Evolutionary conservation across 2,329 filamentous ascomycete species (phyloP), one percentile per base, ranked within the genome.

Genomic region (Chaetomiaceae sp.): DNA sequence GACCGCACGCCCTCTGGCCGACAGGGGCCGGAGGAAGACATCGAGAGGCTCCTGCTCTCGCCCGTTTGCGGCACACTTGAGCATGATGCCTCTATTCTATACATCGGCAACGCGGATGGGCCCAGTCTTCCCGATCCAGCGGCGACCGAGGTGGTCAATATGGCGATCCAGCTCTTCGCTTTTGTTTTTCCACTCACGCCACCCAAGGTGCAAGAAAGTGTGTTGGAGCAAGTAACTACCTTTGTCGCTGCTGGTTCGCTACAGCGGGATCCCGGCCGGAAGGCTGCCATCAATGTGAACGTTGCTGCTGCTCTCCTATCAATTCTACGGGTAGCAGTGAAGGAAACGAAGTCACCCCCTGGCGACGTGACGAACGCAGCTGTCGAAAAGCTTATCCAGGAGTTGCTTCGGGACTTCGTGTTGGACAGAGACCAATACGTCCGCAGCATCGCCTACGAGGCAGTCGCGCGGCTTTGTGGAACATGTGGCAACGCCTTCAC

Each of bases 171-270:
- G 57, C 75, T 97, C 0, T 99, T 99, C 67, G 90, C 91, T 2
- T 89, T 95, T 48, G 88, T 90, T 34, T 85, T 99, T 53, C 91
- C 94, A 2, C 75, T 96, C 9, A 95, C 95, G 41, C 87, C 89
- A 0, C 79, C 89, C 4, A 96, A 92, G 65, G 89, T 99, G 2
- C 94, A 99, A 65, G 94, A 99, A 68, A 96, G 92, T 65, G 89
- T 95, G 43, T 74, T 99, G 9, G 94, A 99, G 68, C 94, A 99
- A 66, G 85, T 97, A 43, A 86, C 89, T 14, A 94, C 89, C 0
- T 95, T 95, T 64, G 76, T 94, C n/a, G 87, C 89, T 0, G 87
- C 90, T 1, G 82, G 84, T 0, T 83, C 81, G 45, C 74, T 96
- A 20, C 88, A 92, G 61, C 82, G 94, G 58, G 94, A 97, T 62